Evolutionary conservation across 2,329 filamentous ascomycete genomes (phyloP).

Genomic region (Neofusicoccum umdonicola): DNA sequence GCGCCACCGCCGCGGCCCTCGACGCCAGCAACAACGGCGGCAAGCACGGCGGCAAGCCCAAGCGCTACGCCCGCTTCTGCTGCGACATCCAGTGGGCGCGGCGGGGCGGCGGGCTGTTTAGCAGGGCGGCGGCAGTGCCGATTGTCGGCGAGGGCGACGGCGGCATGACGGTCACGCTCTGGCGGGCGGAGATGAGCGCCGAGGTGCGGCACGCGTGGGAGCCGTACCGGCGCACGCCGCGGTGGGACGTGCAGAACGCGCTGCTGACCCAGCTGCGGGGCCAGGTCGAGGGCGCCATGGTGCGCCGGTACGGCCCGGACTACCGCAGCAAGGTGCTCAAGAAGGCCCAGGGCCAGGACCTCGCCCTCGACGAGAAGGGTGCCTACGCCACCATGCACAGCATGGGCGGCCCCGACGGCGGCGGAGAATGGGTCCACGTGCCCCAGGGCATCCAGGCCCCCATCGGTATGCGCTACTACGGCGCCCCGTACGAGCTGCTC

Average conservation of each 20-base stretch:
- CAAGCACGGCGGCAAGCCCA: no score
- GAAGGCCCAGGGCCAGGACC: background rate
- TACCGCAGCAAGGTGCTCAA: background rate
- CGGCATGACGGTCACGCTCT: background rate
- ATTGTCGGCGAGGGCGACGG: background rate
- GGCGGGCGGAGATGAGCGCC: background rate
- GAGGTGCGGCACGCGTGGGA: background rate
- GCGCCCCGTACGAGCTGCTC: no score
- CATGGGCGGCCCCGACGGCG: background rate
- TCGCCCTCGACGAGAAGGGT: background rate
- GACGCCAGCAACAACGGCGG: no score
- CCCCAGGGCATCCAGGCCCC: background rate
- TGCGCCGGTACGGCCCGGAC: background rate
- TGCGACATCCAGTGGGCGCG: no score
- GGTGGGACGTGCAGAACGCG: background rate
- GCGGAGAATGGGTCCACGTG: background rate
- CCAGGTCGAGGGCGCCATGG: background rate
- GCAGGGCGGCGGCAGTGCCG: no score
- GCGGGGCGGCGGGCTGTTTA: no score
- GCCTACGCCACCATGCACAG: background rate
- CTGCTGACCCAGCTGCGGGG: background rate
- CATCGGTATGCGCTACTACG: background rate
- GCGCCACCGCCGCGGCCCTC: no score
- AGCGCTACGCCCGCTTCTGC: no score
- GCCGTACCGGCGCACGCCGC: slow-evolving; percentile 2